A percentile compares a stretch with the other conserved stretches of the same genome.
Evolutionary conservation across 352 stramenopile species (phyloP).

Genomic region (Phytopythium cucurbitacearum): DNA sequence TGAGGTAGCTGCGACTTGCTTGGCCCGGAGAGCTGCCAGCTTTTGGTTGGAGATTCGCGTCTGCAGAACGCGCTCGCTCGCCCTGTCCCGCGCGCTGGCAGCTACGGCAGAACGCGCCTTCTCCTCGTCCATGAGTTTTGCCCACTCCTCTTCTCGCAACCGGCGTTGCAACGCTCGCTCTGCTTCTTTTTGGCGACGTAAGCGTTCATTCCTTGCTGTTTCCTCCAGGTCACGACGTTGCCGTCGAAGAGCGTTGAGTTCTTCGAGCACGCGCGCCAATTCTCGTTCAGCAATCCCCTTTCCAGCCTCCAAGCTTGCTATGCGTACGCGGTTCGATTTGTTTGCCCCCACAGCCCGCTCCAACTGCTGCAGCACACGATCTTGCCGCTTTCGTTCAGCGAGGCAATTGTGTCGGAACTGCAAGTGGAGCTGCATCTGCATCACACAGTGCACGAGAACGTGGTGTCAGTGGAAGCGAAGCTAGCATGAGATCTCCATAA

Average conservation of each 20-base stretch:
- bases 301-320: conserved; percentile 16
- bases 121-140: conserved; percentile 46
- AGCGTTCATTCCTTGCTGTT: conserved; percentile 28
- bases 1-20: conserved; percentile 2
- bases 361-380: conserved; percentile 20
- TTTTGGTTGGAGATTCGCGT: conserved; percentile 17
- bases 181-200: conserved; percentile 41
- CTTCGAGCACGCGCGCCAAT: conserved; percentile 18
- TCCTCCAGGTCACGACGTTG: conserved; percentile 44
- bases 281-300: conserved; percentile 36
- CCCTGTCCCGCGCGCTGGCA: conserved; percentile 38
- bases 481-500: background rate
- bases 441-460: background rate
- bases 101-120: conserved; percentile 35
- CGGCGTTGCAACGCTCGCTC: conserved; percentile 35
- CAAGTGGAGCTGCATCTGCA: conserved; percentile 38
- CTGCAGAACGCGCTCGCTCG: conserved; percentile 33
- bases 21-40: conserved; percentile 22
- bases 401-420: conserved; percentile 24
- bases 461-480: too few relatives aligned
- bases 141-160: conserved; percentile 46
- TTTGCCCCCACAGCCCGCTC: conserved; percentile 13
- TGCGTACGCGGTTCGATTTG: conserved; percentile 12
- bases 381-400: conserved; percentile 19
- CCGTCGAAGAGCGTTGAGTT: conserved; percentile 16